Evolutionary conservation across 106 monocot species (phyloP), one percentile per base, ranked within the genome.

Genomic region (Cymbidium sinense): DNA sequence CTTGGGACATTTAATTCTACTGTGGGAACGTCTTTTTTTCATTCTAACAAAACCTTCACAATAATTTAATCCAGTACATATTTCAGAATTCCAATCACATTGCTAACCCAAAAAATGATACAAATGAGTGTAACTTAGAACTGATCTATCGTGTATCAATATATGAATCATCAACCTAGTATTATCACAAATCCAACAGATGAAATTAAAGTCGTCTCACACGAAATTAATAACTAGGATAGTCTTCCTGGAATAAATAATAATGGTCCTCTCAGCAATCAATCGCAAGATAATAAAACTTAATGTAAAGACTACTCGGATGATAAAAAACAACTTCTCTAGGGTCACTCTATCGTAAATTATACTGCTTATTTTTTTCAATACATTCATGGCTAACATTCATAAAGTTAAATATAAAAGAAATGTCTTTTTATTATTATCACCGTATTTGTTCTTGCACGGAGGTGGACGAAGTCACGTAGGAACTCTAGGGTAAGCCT

Each of bases 401-500:
- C 67, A 33, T 12, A 67, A 2, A 23, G 17, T 33, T 29, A 67
- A 29, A 31, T 8, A 31, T 3, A 51, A 7, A 58, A 58, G 23
- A 58, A 58, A 58, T 2, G 58, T 7, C 23, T 10, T 6, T 58
- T 25, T 58, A 50, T 34, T 31, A 9, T 27, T 4, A 5, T 28
- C n/a, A 82, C 96, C 83, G 96, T 94, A 82, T 96, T 96, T 31
- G 94, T 96, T 44, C 96, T 85, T 0, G 96, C 74, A 21, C 94
- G 91, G 27, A 96, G 83, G 77, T 96, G 94, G 11, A 91, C 84
- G 73, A 82, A 84, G 25, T 94, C 94, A 21, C 96, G 64, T 19
- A 96, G 77, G 52, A 88, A 94, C 91, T 94, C 94, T 17, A 96
- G 85, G 7, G 89, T 90, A 39, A 96, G 84, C 78, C 73, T 79